Evolutionary conservation across 768 basidiomycete genomes (phyloP).

Genomic region (Cyclocybe aegerita): DNA sequence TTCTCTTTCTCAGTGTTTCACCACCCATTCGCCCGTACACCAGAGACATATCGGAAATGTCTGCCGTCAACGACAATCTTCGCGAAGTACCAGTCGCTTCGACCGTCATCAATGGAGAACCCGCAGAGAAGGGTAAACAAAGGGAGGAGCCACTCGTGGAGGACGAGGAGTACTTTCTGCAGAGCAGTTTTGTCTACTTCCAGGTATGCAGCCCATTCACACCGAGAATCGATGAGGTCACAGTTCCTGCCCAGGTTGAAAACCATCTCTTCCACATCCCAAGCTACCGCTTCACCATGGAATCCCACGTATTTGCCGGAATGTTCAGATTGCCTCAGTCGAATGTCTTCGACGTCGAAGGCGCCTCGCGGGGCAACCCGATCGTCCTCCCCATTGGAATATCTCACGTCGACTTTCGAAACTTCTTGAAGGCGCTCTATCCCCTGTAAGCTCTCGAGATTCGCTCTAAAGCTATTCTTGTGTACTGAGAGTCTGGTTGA

Average conservation of each 20-base stretch:
- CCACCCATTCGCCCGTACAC: too few species aligned
- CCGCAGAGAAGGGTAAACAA: too few species aligned
- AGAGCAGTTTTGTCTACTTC: too few species aligned
- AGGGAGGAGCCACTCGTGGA: too few species aligned
- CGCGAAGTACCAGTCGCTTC: too few species aligned
- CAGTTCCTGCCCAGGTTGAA: constrained; percentile 3
- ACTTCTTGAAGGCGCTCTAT: constrained; percentile 13
- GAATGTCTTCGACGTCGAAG: neutral
- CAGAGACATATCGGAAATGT: too few species aligned
- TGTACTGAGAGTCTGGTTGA: neutral
- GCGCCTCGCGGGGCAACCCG: neutral
- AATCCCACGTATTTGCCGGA: constrained; percentile 7
- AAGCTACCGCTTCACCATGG: constrained; percentile 5
- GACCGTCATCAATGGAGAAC: too few species aligned
- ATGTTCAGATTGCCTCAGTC: constrained; percentile 2
- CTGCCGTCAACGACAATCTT: too few species aligned
- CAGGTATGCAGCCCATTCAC: too few species aligned
- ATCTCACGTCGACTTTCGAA: constrained; percentile 3
- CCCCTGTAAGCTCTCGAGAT: constrained; percentile 4
- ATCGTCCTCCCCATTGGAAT: constrained; percentile 5
- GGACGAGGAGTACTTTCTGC: too few species aligned
- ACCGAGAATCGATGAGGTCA: too few species aligned
- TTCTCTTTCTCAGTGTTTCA: too few species aligned
- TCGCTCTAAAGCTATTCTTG: neutral
- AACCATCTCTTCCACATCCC: constrained; percentile 8